Evolutionary conservation across 306 rosid genomes (phyloP).

Genomic region (Prosopis cineraria): DNA sequence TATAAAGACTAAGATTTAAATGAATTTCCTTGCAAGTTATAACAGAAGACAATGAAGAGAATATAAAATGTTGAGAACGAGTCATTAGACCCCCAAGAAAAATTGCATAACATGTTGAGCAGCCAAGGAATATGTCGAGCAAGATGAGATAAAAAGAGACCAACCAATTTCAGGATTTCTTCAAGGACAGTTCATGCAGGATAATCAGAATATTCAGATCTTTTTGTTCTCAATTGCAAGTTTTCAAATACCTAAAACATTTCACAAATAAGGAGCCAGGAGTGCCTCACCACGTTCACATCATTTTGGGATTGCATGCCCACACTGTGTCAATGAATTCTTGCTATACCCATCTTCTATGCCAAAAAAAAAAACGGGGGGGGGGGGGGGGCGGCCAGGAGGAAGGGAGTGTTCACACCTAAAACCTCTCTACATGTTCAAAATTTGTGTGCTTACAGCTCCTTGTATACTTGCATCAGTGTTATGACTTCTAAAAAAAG

Average conservation of each 20-base stretch:
- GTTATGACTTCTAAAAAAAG: too few relatives aligned
- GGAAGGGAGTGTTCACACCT: neutral
- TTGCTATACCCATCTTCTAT: neutral
- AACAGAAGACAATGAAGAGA: slow-evolving; percentile 7
- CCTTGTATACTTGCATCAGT: neutral
- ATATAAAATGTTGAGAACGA: neutral
- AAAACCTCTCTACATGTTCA: neutral
- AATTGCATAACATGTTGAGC: slow-evolving; percentile 1
- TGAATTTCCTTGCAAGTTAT: neutral
- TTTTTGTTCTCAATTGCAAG: neutral
- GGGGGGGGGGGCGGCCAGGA: too few relatives aligned
- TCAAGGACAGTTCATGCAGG: neutral
- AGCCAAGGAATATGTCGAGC: neutral
- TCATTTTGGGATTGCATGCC: neutral
- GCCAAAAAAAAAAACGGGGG: neutral
- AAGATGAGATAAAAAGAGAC: neutral
- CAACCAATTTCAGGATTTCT: slow-evolving; percentile 10
- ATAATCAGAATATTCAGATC: neutral
- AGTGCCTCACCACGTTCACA: neutral
- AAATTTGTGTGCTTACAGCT: neutral
- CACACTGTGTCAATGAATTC: neutral
- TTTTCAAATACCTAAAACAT: neutral
- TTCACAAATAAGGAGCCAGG: neutral
- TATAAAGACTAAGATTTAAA: neutral
- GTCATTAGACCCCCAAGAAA: neutral